Evolutionary conservation across 164 flowering plant species (phyloP).

Genomic region (Macadamia tetraphylla): DNA sequence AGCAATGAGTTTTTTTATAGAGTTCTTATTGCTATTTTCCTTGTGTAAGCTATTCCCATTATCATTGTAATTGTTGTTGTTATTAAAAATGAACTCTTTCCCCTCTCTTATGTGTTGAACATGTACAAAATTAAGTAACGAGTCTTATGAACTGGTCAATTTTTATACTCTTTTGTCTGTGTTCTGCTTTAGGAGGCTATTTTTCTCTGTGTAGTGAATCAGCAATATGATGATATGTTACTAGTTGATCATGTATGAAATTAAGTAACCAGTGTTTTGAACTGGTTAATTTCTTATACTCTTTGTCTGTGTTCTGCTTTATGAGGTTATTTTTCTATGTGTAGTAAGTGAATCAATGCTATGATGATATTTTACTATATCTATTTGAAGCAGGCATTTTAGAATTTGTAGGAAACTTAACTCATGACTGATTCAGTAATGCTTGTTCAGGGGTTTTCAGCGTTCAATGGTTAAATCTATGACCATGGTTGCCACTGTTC

Average conservation of each 20-base stretch:
- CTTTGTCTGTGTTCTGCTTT: not conserved
- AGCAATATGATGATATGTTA: not conserved
- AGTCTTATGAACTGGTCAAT: too few species aligned
- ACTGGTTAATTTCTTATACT: not conserved
- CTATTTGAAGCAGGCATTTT: not conserved
- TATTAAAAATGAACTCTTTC: too few species aligned
- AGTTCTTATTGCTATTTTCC: too few species aligned
- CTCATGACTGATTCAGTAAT: not conserved
- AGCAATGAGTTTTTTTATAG: too few species aligned
- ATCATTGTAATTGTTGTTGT: too few species aligned
- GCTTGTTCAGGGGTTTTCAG: slow-evolving; percentile 73
- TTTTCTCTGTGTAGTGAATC: not conserved
- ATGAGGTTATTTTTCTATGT: not conserved
- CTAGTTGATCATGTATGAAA: too few species aligned
- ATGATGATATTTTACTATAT: not conserved
- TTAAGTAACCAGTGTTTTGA: too few species aligned
- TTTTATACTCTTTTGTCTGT: too few species aligned
- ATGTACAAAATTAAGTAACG: too few species aligned
- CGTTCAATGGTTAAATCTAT: slow-evolving; percentile 93
- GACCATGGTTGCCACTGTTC: slow-evolving; percentile 88
- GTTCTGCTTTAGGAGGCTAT: not conserved
- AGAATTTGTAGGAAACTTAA: not conserved
- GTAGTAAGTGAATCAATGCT: not conserved
- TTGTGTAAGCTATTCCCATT: too few species aligned
- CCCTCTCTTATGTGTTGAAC: too few species aligned